Evolutionary conservation across 2,329 filamentous ascomycete genomes (phyloP).

Genomic region (Hypomyces perniciosus): DNA sequence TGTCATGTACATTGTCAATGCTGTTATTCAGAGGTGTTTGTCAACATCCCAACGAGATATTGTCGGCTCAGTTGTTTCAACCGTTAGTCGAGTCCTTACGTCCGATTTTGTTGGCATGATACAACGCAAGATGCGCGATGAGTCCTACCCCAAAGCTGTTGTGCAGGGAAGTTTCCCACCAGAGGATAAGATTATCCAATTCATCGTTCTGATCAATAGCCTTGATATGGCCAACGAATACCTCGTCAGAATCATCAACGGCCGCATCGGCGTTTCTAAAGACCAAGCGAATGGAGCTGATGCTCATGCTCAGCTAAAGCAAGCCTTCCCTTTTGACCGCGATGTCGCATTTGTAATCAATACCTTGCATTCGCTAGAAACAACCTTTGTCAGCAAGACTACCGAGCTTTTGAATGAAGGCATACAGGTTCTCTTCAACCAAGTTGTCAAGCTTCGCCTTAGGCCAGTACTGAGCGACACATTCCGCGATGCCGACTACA

Average conservation of each 20-base stretch:
- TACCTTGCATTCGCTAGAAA: conserved; percentile 62
- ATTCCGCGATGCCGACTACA: conserved; percentile 89
- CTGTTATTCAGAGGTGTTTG: conserved; percentile 79
- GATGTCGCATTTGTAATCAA: conserved; percentile 66
- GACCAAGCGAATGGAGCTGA: conserved; percentile 30
- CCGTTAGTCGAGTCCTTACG: conserved; percentile 71
- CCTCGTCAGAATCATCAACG: conserved; percentile 73
- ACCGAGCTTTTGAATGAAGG: conserved; percentile 78
- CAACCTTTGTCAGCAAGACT: conserved; percentile 70
- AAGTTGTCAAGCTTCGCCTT: conserved; percentile 78
- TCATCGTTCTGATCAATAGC: conserved; percentile 92
- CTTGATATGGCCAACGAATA: conserved; percentile 91
- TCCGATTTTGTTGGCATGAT: conserved; percentile 95
- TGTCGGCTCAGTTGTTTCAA: conserved; percentile 70
- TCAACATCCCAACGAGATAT: conserved; percentile 79
- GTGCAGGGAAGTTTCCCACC: conserved; percentile 78
- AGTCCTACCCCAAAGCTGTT: conserved; percentile 77
- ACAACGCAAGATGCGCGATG: conserved; percentile 94
- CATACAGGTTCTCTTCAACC: conserved; percentile 77
- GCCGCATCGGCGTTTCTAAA: conserved; percentile 48
- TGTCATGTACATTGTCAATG: conserved; percentile 98
- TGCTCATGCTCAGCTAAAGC: conserved; percentile 43
- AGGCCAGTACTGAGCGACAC: conserved; percentile 80
- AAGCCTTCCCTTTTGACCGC: conserved; percentile 73
- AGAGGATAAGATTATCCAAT: conserved; percentile 81